A percentile compares a stretch with the other conserved stretches of the same genome.
phyloP scores from a whole-genome alignment of 2,329 filamentous ascomycete genomes.

The Cercospora sojina region DNA sequence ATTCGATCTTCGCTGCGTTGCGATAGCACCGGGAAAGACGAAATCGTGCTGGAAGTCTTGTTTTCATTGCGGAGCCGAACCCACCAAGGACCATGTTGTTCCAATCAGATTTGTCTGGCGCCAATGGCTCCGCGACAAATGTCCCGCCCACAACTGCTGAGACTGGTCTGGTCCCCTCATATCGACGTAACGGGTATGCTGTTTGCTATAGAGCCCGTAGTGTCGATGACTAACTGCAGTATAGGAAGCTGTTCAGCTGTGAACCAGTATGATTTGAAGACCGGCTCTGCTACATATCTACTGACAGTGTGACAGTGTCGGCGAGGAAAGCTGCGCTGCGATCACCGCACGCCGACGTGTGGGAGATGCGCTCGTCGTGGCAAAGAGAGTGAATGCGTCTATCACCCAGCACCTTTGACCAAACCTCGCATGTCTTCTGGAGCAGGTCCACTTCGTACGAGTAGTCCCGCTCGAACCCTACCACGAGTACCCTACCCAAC shows the following conservation, averaged over 20 bases:
- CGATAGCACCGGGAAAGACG: neutral
- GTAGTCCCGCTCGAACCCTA: conserved; percentile 14
- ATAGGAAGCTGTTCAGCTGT: conserved; percentile 36
- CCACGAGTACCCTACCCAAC: conserved; percentile 18
- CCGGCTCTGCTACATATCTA: neutral
- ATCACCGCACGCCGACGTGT: conserved; percentile 37
- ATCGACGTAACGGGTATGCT: conserved; percentile 34
- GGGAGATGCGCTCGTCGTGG: conserved; percentile 35
- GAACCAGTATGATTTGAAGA: conserved; percentile 33
- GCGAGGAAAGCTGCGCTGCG: conserved; percentile 39
- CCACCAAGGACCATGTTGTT: neutral
- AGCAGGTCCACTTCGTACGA: conserved; percentile 21
- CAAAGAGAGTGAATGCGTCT: conserved; percentile 34
- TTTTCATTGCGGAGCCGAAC: neutral
- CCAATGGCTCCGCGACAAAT: neutral
- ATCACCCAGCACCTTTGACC: conserved; percentile 39
- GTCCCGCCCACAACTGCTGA: neutral
- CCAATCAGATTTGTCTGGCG: neutral
- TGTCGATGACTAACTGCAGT: neutral
- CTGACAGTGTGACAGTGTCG: conserved; percentile 28
- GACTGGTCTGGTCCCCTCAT: conserved; percentile 25
- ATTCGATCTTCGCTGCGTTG: neutral
- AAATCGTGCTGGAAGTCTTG: neutral
- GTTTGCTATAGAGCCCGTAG: neutral
- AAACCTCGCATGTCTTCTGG: conserved; percentile 24